A percentile compares a stretch with the other conserved stretches of the same genome.
phyloP scores from a whole-genome alignment of 2,329 filamentous ascomycete genomes.

The Lecanicillium sp. region DNA sequence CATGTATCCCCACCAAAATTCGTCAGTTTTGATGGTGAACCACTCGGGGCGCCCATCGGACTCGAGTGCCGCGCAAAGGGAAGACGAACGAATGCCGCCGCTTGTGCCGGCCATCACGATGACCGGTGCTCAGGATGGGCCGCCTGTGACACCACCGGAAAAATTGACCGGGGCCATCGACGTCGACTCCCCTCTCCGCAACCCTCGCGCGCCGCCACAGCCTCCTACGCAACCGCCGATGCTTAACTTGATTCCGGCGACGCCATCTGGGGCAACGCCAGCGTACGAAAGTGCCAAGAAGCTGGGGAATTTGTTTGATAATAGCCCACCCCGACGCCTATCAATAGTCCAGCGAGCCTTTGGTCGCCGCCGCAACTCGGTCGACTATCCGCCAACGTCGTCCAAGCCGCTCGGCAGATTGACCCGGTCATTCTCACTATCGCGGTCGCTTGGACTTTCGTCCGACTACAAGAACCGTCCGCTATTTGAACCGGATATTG shows the following conservation, averaged over 20 bases:
- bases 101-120: slow-evolving; percentile 32
- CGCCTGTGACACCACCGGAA: slow-evolving; percentile 48
- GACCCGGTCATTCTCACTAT: slow-evolving; percentile 47
- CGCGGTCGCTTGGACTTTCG: slow-evolving; percentile 33
- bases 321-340: slow-evolving; percentile 39
- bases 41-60: slow-evolving; percentile 47
- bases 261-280: slow-evolving; percentile 54
- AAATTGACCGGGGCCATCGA: slow-evolving; percentile 43
- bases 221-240: slow-evolving; percentile 37
- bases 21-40: slow-evolving; percentile 55
- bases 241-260: slow-evolving; percentile 58
- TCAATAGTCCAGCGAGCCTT: slow-evolving; percentile 52
- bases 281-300: slow-evolving; percentile 45
- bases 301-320: slow-evolving; percentile 49
- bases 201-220: slow-evolving; percentile 53
- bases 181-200: slow-evolving; percentile 56
- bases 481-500: slow-evolving; percentile 23
- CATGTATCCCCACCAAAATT: slow-evolving; percentile 60
- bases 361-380: slow-evolving; percentile 39
- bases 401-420: slow-evolving; percentile 39
- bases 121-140: slow-evolving; percentile 32
- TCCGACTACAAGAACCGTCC: slow-evolving; percentile 23
- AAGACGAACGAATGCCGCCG: slow-evolving; percentile 20
- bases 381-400: slow-evolving; percentile 35
- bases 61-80: slow-evolving; percentile 29